A percentile compares a stretch with the other conserved stretches of the same genome.
These are phyloP conservation scores for Plasmodium chabaudi DNA, from an alignment of 169 alveolate genomes.

Conservation along the genomic window DNA sequence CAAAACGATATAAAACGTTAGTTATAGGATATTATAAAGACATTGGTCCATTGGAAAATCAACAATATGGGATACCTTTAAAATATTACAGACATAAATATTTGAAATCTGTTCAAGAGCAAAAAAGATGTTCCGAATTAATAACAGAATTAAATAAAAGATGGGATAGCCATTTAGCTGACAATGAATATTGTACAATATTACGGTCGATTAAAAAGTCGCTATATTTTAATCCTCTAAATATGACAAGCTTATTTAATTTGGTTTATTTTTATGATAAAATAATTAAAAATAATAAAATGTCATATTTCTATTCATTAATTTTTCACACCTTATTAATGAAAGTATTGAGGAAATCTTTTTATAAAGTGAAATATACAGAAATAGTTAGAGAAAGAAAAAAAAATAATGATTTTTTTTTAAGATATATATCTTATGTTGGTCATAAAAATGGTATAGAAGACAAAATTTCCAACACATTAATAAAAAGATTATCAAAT, in stretches of 20 bases:
- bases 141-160: conserved; percentile 11
- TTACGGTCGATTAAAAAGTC: conserved; percentile 24
- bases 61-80: background rate
- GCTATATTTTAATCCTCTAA: conserved; percentile 25
- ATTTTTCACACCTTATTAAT: conserved; percentile 37
- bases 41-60: background rate
- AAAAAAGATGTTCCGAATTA: conserved; percentile 23
- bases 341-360: background rate
- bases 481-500: conserved; percentile 5
- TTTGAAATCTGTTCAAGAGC: conserved; percentile 28
- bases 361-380: conserved; percentile 8
- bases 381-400: background rate
- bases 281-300: conserved; percentile 1
- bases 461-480: background rate
- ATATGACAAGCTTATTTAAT: conserved; percentile 36
- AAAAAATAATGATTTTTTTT: background rate
- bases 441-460: background rate
- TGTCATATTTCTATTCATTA: conserved; percentile 8
- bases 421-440: background rate
- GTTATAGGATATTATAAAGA: conserved; percentile 10
- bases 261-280: conserved; percentile 37
- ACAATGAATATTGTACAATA: background rate
- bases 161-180: too few relatives aligned
- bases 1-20: background rate
- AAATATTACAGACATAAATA: conserved; percentile 10